These are phyloP conservation scores for Aspergillus fijiensis DNA, from an alignment of 2,329 filamentous ascomycete genomes.

Conservation along the genomic window DNA sequence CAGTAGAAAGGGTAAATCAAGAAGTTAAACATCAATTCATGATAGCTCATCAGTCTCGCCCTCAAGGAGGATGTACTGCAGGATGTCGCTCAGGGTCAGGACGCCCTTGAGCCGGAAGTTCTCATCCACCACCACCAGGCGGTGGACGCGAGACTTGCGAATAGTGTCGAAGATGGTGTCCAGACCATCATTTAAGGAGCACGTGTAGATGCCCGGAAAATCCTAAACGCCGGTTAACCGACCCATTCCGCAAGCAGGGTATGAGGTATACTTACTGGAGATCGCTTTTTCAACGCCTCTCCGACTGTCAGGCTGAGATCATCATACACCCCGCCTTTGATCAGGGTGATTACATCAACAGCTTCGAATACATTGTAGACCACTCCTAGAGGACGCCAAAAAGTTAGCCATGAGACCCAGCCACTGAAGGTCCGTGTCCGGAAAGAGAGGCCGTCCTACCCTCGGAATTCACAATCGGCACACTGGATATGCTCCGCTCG, in stretches of 20 bases:
- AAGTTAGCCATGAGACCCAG: background rate
- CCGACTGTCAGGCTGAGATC: slow-evolving; percentile 83
- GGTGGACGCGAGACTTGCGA: slow-evolving; percentile 88
- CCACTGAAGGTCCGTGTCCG: background rate
- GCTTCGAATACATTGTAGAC: slow-evolving; percentile 97
- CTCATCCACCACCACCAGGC: slow-evolving; percentile 90
- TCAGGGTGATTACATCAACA: slow-evolving; percentile 93
- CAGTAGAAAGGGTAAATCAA: background rate
- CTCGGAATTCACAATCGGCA: slow-evolving; percentile 84
- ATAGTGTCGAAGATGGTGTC: slow-evolving; percentile 97
- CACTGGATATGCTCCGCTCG: slow-evolving; percentile 86
- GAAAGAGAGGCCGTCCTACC: slow-evolving; percentile 36
- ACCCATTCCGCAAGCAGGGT: slow-evolving; percentile 58
- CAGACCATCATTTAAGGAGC: slow-evolving; percentile 83
- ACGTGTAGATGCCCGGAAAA: slow-evolving; percentile 95
- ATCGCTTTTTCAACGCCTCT: slow-evolving; percentile 80
- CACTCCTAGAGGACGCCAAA: slow-evolving; percentile 47
- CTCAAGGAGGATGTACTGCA: slow-evolving; percentile 87
- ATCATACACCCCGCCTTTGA: slow-evolving; percentile 90
- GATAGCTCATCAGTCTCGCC: slow-evolving; percentile 63
- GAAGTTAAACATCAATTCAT: slow-evolving; percentile 18
- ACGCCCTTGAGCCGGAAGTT: slow-evolving; percentile 81
- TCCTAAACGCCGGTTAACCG: slow-evolving; percentile 53
- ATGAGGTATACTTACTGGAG: slow-evolving; percentile 57
- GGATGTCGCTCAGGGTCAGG: slow-evolving; percentile 90